Percentiles rank a stretch among this genome's conserved stretches.
phyloP scores from a whole-genome alignment of 2,329 filamentous ascomycete genomes.

The Aspergillus fijiensis region DNA sequence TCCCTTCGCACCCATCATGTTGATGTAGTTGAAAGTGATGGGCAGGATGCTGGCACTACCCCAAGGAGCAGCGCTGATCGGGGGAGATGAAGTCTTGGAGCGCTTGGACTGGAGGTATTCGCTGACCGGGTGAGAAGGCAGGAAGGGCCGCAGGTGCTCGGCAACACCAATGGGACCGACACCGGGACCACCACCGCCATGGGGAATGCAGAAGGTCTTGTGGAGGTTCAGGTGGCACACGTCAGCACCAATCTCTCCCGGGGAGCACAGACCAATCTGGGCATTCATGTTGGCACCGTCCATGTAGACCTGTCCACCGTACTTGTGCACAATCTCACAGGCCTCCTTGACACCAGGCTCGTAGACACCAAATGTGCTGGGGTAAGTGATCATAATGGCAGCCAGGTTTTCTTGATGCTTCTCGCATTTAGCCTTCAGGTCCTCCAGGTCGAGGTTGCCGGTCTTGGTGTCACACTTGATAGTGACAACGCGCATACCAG shows the following conservation, averaged over 20 bases:
- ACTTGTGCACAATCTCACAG: constrained; percentile 78
- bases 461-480: constrained; percentile 86
- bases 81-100: constrained; percentile 56
- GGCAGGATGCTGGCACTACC: constrained; percentile 89
- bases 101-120: constrained; percentile 46
- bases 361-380: constrained; percentile 91
- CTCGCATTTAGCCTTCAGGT: constrained; percentile 84
- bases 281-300: constrained; percentile 99
- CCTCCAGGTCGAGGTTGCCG: constrained; percentile 83
- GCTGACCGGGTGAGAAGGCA: constrained; percentile 69
- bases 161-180: constrained; percentile 94
- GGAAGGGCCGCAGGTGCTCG: constrained; percentile 70
- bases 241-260: constrained; percentile 91
- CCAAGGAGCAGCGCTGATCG: constrained; percentile 76
- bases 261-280: constrained; percentile 91
- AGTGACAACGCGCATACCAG: constrained; percentile 88
- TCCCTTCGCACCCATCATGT: constrained; percentile 82
- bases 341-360: constrained; percentile 85
- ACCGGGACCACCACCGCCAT: constrained; percentile 90
- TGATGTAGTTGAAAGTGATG: constrained; percentile 93
- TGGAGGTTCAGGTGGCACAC: constrained; percentile 97
- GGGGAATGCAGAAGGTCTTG: constrained; percentile 98
- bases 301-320: constrained; percentile 97
- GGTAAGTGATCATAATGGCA: constrained; percentile 96
- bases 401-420: constrained; percentile 82